Conservation (phyloP, 371 early-diverging fungal species). For the Apophysomyces elegans region DNA sequence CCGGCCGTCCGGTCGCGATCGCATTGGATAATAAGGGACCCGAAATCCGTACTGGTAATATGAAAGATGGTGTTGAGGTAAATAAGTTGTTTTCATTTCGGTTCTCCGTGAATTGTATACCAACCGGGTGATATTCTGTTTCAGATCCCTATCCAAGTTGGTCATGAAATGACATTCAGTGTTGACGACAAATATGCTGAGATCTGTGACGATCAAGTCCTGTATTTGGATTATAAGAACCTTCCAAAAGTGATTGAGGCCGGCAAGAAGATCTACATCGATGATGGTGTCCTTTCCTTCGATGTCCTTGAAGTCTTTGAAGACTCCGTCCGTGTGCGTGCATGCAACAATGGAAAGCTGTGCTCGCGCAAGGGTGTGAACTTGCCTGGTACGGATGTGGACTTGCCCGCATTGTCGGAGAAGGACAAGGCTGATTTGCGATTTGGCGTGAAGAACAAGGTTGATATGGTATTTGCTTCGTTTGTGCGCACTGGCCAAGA, state of each 20-base stretch:
- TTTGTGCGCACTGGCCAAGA: slow-evolving; percentile 94
- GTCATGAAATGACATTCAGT: slow-evolving; percentile 87
- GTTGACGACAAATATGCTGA: slow-evolving; percentile 72
- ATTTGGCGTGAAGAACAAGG: slow-evolving; percentile 93
- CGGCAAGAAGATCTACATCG: slow-evolving; percentile 87
- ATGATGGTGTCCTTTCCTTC: slow-evolving; percentile 86
- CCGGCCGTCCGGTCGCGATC: slow-evolving; percentile 78
- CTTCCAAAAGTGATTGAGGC: slow-evolving; percentile 79
- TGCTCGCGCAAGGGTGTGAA: slow-evolving; percentile 89
- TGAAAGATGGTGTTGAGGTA: slow-evolving; percentile 66
- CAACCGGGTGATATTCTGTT: neutral
- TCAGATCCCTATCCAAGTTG: slow-evolving; percentile 65
- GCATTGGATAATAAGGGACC: slow-evolving; percentile 90
- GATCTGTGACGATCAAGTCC: slow-evolving; percentile 68
- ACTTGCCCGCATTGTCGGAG: slow-evolving; percentile 92
- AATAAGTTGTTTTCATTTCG: neutral
- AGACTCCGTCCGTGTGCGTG: slow-evolving; percentile 72
- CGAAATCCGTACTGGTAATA: slow-evolving; percentile 83
- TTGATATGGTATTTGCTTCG: slow-evolving; percentile 97
- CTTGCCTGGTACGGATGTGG: slow-evolving; percentile 85
- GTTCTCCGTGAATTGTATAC: neutral
- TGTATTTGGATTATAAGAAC: slow-evolving; percentile 90
- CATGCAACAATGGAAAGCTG: slow-evolving; percentile 78
- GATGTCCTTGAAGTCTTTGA: slow-evolving; percentile 71
- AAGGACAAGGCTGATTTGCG: slow-evolving; percentile 91